These are phyloP conservation scores for Hypomyces rosellus DNA, from an alignment of 2,329 filamentous ascomycete genomes.

Conservation along the genomic window DNA sequence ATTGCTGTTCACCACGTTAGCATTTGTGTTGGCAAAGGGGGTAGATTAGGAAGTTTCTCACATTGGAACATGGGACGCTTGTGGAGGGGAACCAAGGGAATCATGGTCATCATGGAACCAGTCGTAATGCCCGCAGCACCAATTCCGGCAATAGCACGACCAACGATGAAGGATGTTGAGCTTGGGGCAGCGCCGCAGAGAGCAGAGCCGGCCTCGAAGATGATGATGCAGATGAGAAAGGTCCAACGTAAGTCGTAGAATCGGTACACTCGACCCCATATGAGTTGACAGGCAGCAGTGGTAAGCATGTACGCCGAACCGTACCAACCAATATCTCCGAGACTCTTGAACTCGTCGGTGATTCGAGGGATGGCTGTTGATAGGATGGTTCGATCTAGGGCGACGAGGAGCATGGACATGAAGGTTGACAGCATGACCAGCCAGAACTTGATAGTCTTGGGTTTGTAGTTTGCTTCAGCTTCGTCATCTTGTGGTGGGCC, in stretches of 20 bases:
- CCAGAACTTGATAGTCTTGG: constrained; percentile 50
- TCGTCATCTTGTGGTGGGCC: constrained; percentile 20
- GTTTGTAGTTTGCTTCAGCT: constrained; percentile 40
- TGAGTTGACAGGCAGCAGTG: constrained; percentile 45
- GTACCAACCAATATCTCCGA: constrained; percentile 60
- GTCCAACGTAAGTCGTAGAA: constrained; percentile 45
- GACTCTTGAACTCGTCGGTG: constrained; percentile 50
- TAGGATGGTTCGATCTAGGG: constrained; percentile 52
- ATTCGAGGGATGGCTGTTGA: constrained; percentile 49
- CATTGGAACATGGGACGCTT: constrained; percentile 54
- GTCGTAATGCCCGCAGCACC: constrained; percentile 53
- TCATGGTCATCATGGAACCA: constrained; percentile 50
- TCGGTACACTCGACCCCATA: constrained; percentile 49
- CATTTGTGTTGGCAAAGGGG: background rate
- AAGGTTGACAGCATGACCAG: constrained; percentile 48
- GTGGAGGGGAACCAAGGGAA: constrained; percentile 52
- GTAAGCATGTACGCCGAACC: constrained; percentile 56
- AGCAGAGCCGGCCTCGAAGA: constrained; percentile 50
- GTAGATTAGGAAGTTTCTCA: constrained; percentile 10
- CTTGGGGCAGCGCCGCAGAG: constrained; percentile 49
- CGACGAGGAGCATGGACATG: constrained; percentile 50
- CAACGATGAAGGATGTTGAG: constrained; percentile 48
- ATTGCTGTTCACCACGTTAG: constrained; percentile 28
- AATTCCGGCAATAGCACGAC: constrained; percentile 50
- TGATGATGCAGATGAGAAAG: constrained; percentile 40